Evolutionary conservation across 2,329 filamentous ascomycete genomes (phyloP), one percentile per base, ranked within the genome.

Genomic region (Phyllosticta citriasiana): DNA sequence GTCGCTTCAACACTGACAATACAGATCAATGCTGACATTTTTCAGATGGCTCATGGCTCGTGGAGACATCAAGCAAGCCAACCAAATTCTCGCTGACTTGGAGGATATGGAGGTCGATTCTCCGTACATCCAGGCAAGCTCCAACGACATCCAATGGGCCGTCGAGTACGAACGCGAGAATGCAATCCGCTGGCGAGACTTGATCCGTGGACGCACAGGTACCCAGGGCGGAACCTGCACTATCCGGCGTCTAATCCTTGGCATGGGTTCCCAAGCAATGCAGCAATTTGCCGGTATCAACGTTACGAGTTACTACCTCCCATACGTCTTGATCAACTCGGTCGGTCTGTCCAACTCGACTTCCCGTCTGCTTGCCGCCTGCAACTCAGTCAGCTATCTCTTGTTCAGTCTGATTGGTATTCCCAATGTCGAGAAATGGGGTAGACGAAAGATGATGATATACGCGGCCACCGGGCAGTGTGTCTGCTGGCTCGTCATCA

Each of bases 401-500:
- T 67, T 81, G 27, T 80, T 79, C 67, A 76, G 76, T 0, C 67
- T 75, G 10, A 75, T 80, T 40, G 77, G 74, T 1, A 78, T 81
- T 12, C 73, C 75, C 0, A 75, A 78, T 57, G 76, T 82, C 27
- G 80, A 82, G 64, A 70, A 75, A 67, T 79, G 79, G 64, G 83
- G 83, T 19, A 78, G 83, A 4, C 75, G 83, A 8, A 84, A 83
- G 67, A 75, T 85, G 69, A 82, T 86, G 78, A 78, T 85, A 68
- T 84, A 79, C 66, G 78, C 80, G 1, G 78, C 80, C 0, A 73
- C 76, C 1, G 80, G 80, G 1, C 81, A 83, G 69, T 77, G 73
- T 61, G 71, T 81, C 57, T 82, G 78, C 64, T 83, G 80, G 63
- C 63, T 78, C 6, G 71, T 80, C 64, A 82, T 83, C 66, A 81